Base-by-base conservation (phyloP, 495 filamentous ascomycete genomes). In the Talaromyces ruber region DNA sequence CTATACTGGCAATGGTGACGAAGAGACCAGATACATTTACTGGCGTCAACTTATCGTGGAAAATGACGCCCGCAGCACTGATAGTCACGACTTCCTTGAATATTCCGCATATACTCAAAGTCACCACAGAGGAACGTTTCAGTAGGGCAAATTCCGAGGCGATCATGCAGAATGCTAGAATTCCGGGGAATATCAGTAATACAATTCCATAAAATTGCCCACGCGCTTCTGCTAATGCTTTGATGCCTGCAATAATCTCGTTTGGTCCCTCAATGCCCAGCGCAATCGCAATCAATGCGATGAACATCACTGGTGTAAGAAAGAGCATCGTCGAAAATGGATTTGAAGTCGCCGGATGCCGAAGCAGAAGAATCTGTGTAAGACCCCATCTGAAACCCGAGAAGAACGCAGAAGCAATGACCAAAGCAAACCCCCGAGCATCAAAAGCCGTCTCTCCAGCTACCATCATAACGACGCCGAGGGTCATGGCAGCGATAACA, bases 61-160 rank as follows among this genome's bases (percentile, higher is more conserved):
- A 99, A 6, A 95, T 85, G 14, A 95, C 72, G 21, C 89, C 90
- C 0, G 94, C 95, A 1, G 91, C 91, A 43, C 85, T 86, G 69
- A 99, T 98, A 6, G 95, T 99, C 58, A 99, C 87, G 11, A 97
- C 95, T 75, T 99, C 95, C 74, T 99, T 99, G 81, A 99, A 98
- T 58, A 98, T 99, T 54, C 95, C 95, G 64, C 92, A 95, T 60
- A 99, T 97, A 57, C 88, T 92, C 55, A 99, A 82, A 0, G 95
- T 98, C 54, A 99, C 95, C 58, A 99, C 95, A 6, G 88, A 92
- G 4, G 93, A 98, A 32, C 95, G 91, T 79, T 97, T 87, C 50
- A 99, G 81, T 29, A 99, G 82, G 52, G 95, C 93, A 67, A 98
- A 99, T 75, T 99, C 95, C 52, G 91, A 91, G 1, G 91, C 83